Evolutionary conservation across 2,329 filamentous ascomycete genomes (phyloP), one percentile per base, ranked within the genome.

Genomic region (Colletotrichum tropicicola): DNA sequence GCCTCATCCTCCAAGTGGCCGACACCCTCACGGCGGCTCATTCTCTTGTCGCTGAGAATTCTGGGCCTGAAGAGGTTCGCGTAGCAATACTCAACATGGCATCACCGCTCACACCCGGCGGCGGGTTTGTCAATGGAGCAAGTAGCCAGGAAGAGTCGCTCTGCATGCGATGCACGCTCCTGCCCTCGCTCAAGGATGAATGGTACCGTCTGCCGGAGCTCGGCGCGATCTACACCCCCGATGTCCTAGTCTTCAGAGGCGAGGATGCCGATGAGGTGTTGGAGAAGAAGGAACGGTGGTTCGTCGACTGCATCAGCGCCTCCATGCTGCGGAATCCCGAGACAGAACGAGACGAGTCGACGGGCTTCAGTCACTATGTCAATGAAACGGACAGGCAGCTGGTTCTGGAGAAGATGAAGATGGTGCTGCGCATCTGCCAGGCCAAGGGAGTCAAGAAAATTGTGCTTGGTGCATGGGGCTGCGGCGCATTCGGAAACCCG

Each of bases 401-500:
- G 8, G 82, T 82, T 0, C 69, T 81, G 25, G 74, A 75, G 6
- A 90, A 90, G 74, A 90, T 91, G 82, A 79, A 79, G 25, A 81
- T 79, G 6, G 86, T 89, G 2, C 70, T 91, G 73, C 79, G 87
- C 2, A 82, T 90, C 5, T 78, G 81, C 3, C 73, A 78, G 8
- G 70, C 75, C 1, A 82, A 81, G 61, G 82, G 83, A 0, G 78
- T 79, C 4, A 78, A 75, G 37, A 82, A 77, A 59, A 69, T 90
- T 0, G 84, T 91, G 0, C 77, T 91, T 0, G 89, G 89, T 0
- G 87, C 88, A 0, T 90, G 88, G 87, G 89, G 89, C 0, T 90
- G 87, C 65, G 88, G 88, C 3, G 86, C 86, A 0, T 88, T 89
- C 61, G 87, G 86, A 0, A 90, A 91, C 66, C 89, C 88, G 0